Base-by-base conservation (phyloP, 2,329 filamentous ascomycete species). In the Scolecobasidium constrictum region DNA sequence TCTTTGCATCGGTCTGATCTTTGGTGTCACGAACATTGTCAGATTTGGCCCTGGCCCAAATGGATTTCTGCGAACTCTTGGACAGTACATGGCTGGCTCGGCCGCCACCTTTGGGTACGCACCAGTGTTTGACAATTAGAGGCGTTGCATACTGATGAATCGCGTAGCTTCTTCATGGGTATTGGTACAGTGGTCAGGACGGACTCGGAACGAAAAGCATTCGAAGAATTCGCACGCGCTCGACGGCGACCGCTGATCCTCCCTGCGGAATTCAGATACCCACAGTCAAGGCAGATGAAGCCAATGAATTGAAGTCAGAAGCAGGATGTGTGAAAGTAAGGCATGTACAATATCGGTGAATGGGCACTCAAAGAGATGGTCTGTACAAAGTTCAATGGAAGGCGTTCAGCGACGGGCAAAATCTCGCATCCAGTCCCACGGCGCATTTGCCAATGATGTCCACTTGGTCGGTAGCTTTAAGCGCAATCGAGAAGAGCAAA, bases 121-220 rank as follows among this genome's bases (percentile, higher is more conserved):
- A 41, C 40, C 39, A 16, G 15, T 5, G 3, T 5, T 12, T 20
- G n/a, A 17, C 19, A 33, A 38, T n/a, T 21, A 21, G 28, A 28
- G 16, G 19, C 18, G 11, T 9, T 12, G 23, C 37, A 12, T 19
- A 7, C 16, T 45, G 17, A 21, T 18, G n/a, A 28, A 41, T 4
- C 15, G 28, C 17, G 22, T 19, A 79, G 75, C 43, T 95, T 96
- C 69, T 98, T 98, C 74, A 98, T 98, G 92, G 90, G 86, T 45
- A 94, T 98, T 53, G 92, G 92, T 53, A 94, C 86, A 54, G 88
- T 94, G 35, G 95, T 98, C 56, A 83, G 92, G 58, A 88, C 86
- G 47, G 92, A 98, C 54, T 79, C 85, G 50, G 85, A 86, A 35
- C 79, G 83, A 28, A 80, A 84, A 54, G 71, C 81, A 46, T 73